Base-by-base conservation (phyloP, 2,329 filamentous ascomycete genomes). In the Helminthosporium solani region DNA sequence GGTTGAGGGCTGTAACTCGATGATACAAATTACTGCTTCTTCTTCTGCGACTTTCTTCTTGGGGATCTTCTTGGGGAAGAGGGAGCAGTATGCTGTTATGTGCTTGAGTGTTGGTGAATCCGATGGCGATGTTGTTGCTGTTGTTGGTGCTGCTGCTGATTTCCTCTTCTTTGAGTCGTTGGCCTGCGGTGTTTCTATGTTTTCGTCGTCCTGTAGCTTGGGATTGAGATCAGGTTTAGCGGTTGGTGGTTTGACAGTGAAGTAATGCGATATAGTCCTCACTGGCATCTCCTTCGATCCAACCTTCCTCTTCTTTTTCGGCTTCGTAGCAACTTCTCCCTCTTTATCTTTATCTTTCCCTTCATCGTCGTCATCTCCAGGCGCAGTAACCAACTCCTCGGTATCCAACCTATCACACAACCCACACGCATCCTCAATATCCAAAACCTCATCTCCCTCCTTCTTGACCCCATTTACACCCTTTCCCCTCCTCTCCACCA, bases 11-110 rank as follows among this genome's bases (percentile, higher is more conserved):
- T 7, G n/a, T 11, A 57, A 37, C 40, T 66, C 58, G 33, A 70
- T 44, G 7, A 70, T 50, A 35, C 67, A 70, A 2, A 70, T 64
- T 1, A 60, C 52, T 34, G 60, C 65, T 7, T 66, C 60, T 44
- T 68, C 60, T 33, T 70, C 66, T 5, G 58, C 53, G 2, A 55
- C 58, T 36, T 65, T 64, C 50, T 69, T 70, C 49, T 68, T 70
- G 19, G 59, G 54, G 0, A 58, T 51, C 28, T 65, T 68, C 39
- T 67, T 67, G 1, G 67, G 67, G 34, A 67, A 70, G 11, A 68
- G 59, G 1, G 67, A 60, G 42, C 66, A 67, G 40, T 70, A 70
- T 7, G 47, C 46, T 8, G 50, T 34, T 18, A 60, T 47, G 3
- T 50, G 53, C 23, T 55, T 62, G 2, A 23, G 15, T 2, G 11